phyloP scores from a whole-genome alignment of 805 yeast genomes.

The Nakazawaea laoshanensis region DNA sequence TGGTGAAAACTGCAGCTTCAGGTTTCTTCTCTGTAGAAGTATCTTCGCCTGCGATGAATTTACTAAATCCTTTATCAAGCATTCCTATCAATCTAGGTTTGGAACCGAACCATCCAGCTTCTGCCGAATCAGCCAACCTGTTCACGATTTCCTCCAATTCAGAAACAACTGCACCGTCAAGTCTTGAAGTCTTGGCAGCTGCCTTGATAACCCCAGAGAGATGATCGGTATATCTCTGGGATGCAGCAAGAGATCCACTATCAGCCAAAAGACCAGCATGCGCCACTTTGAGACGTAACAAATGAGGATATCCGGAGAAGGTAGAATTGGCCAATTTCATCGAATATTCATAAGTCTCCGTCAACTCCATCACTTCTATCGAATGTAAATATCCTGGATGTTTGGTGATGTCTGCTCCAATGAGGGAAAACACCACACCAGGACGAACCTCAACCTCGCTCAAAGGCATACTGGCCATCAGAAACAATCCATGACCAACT shows the following conservation, averaged over 20 bases:
- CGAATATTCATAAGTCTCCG: slow-evolving; percentile 64
- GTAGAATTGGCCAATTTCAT: slow-evolving; percentile 24
- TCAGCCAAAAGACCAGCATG: slow-evolving; percentile 71
- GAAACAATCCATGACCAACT: slow-evolving; percentile 36
- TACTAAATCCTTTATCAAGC: slow-evolving; percentile 68
- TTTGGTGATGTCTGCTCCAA: slow-evolving; percentile 22
- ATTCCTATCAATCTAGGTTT: slow-evolving; percentile 76
- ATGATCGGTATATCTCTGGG: slow-evolving; percentile 56
- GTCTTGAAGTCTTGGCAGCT: slow-evolving; percentile 25
- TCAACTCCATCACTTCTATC: slow-evolving; percentile 41
- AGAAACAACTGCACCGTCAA: slow-evolving; percentile 23
- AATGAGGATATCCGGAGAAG: slow-evolving; percentile 32
- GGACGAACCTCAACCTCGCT: slow-evolving; percentile 20
- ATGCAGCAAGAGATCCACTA: slow-evolving; percentile 44
- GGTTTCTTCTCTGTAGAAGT: slow-evolving; percentile 17
- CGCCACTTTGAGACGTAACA: slow-evolving; percentile 36
- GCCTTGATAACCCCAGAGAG: slow-evolving; percentile 31
- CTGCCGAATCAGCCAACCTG: slow-evolving; percentile 36
- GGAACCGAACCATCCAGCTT: slow-evolving; percentile 67
- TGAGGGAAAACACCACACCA: slow-evolving; percentile 27
- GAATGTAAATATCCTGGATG: slow-evolving; percentile 4
- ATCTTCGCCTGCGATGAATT: slow-evolving; percentile 85
- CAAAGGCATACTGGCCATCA: slow-evolving; percentile 39
- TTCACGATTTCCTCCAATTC: slow-evolving; percentile 30
- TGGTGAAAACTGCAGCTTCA: slow-evolving; percentile 55